Conservation (phyloP, 306 rosid genomes). For the Elaeagnus macrophylla region DNA sequence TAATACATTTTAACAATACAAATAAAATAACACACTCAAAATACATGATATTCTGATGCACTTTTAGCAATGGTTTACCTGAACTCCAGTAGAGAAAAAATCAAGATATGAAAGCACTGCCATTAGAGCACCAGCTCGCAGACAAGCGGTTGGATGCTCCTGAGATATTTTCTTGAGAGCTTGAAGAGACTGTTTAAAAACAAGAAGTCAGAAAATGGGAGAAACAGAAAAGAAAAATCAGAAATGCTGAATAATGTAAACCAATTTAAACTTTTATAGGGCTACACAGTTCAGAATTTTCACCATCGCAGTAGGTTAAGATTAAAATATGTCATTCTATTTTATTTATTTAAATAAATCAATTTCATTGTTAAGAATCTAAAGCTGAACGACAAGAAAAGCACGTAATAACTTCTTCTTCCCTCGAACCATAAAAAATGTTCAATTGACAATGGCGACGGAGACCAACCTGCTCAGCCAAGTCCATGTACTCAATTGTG, state of each 20-base stretch:
- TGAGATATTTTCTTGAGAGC: slow-evolving; percentile 95
- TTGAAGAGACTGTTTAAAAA: slow-evolving; percentile 86
- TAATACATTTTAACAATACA: not conserved
- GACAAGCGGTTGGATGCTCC: slow-evolving; percentile 98
- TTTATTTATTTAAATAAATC: no score
- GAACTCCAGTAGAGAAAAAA: slow-evolving; percentile 96
- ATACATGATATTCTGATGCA: slow-evolving; percentile 5
- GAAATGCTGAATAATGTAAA: not conserved
- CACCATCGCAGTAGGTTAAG: not conserved
- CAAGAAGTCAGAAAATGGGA: slow-evolving; percentile 22
- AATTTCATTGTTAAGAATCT: no score
- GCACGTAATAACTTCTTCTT: not conserved
- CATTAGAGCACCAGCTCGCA: slow-evolving; percentile 99
- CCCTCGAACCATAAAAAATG: slow-evolving; percentile 2
- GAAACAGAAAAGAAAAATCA: slow-evolving; percentile 17
- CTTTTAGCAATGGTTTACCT: slow-evolving; percentile 36
- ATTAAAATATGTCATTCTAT: no score
- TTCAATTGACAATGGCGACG: slow-evolving; percentile 5
- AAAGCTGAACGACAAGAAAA: not conserved
- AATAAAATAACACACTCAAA: not conserved
- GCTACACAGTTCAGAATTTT: not conserved
- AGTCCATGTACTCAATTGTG: slow-evolving; percentile 96
- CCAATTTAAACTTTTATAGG: not conserved
- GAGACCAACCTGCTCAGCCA: slow-evolving; percentile 90
- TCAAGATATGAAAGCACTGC: slow-evolving; percentile 96